These are phyloP conservation scores for Friedmanniomyces endolithicus DNA, from an alignment of 495 filamentous ascomycete species.

Conservation along the genomic window DNA sequence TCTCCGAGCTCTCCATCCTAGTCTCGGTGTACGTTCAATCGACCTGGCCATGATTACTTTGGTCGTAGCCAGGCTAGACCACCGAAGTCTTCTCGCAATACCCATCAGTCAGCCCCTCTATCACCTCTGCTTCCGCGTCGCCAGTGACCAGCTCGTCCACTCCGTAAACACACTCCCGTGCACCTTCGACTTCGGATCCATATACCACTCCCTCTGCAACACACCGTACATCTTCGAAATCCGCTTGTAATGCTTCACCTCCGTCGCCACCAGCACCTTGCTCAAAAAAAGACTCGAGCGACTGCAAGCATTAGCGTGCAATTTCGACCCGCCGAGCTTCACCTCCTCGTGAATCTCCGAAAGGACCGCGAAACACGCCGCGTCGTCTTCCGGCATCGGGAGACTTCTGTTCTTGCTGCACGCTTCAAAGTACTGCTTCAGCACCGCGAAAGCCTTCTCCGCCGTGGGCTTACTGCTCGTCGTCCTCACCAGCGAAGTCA, in stretches of 20 bases:
- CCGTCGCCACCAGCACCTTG: conserved; percentile 44
- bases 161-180: conserved; percentile 54
- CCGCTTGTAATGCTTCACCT: conserved; percentile 36
- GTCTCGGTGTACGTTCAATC: too few relatives aligned
- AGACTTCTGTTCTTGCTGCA: conserved; percentile 48
- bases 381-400: conserved; percentile 24
- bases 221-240: conserved; percentile 47
- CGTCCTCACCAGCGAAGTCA: conserved; percentile 44
- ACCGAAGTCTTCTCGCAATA: too few relatives aligned
- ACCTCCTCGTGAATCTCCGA: conserved; percentile 60
- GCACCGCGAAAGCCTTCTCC: conserved; percentile 54
- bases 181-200: conserved; percentile 43
- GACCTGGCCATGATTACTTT: too few relatives aligned
- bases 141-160: conserved; percentile 50
- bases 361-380: conserved; percentile 42
- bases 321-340: conserved; percentile 45
- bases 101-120: too few relatives aligned
- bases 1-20: too few relatives aligned
- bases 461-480: conserved; percentile 60
- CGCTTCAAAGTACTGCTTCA: conserved; percentile 57
- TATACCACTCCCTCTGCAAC: conserved; percentile 42
- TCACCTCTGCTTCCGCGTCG: conserved; percentile 14
- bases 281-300: conserved; percentile 50
- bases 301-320: conserved; percentile 46
- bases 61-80: too few relatives aligned